phyloP scores from a whole-genome alignment of 805 yeast genomes.

The Nematodospora valgi region DNA sequence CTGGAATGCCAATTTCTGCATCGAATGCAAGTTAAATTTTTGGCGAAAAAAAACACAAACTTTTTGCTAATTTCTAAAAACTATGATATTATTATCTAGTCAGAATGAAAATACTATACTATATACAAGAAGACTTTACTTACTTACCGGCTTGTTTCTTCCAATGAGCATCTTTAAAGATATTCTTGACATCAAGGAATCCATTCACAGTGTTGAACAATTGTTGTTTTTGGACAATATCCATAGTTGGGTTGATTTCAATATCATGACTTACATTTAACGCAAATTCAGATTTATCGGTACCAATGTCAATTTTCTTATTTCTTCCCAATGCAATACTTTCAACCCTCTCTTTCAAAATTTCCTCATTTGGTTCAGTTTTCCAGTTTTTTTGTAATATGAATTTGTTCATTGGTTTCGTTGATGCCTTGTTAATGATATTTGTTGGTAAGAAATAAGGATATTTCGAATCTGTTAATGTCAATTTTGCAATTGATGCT shows the following conservation, averaged over 20 bases:
- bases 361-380: slow-evolving; percentile 19
- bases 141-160: too few relatives aligned
- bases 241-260: slow-evolving; percentile 25
- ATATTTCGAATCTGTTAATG: slow-evolving; percentile 35
- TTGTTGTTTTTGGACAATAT: slow-evolving; percentile 22
- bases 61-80: too few relatives aligned
- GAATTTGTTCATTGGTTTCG: slow-evolving; percentile 21
- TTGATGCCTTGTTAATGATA: slow-evolving; percentile 23
- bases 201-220: slow-evolving; percentile 32
- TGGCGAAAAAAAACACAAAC: too few relatives aligned
- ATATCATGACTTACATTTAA: slow-evolving; percentile 5
- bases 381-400: slow-evolving; percentile 29
- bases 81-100: too few relatives aligned
- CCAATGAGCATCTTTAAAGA: slow-evolving; percentile 17
- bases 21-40: too few relatives aligned
- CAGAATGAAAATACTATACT: too few relatives aligned
- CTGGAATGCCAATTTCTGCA: too few relatives aligned
- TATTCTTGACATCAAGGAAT: slow-evolving; percentile 12
- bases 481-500: slow-evolving; percentile 38
- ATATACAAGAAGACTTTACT: too few relatives aligned
- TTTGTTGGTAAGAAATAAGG: slow-evolving; percentile 38
- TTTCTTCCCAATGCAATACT: slow-evolving; percentile 29
- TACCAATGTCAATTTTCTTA: neutral
- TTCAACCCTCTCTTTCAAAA: slow-evolving; percentile 22
- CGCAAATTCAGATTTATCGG: neutral